Evolutionary conservation across 768 basidiomycete genomes (phyloP).

Genomic region (Pisolithus albus): DNA sequence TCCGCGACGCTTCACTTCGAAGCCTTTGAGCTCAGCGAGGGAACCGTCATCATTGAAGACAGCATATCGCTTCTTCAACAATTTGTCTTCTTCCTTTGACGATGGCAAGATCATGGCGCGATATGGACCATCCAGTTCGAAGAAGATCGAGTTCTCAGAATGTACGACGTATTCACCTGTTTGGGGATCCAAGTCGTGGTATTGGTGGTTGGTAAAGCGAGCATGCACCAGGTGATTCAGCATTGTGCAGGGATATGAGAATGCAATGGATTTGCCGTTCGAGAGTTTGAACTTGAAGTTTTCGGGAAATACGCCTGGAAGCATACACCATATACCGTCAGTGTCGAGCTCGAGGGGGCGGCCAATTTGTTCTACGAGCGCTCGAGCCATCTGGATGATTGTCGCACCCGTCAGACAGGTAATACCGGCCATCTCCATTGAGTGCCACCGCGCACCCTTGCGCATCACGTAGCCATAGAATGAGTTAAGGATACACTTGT

Average conservation of each 20-base stretch:
- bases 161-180: constrained; percentile 81
- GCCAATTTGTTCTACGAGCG: constrained; percentile 95
- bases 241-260: constrained; percentile 99
- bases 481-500: constrained; percentile 99
- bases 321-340: constrained; percentile 99
- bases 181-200: constrained; percentile 83
- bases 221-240: constrained; percentile 96
- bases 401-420: constrained; percentile 96
- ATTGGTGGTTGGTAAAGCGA: constrained; percentile 95
- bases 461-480: constrained; percentile 99
- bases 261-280: constrained; percentile 77
- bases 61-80: constrained; percentile 97
- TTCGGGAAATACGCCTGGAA: constrained; percentile 95
- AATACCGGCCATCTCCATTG: constrained; percentile 99
- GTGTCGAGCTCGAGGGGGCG: constrained; percentile 96
- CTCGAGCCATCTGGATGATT: constrained; percentile 98
- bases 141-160: constrained; percentile 98
- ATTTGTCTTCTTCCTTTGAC: constrained; percentile 97
- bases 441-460: constrained; percentile 98
- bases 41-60: constrained; percentile 98
- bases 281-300: constrained; percentile 92
- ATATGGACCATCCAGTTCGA: constrained; percentile 98
- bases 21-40: constrained; percentile 97
- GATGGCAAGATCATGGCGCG: constrained; percentile 98
- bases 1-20: constrained; percentile 96